These are phyloP conservation scores for Epichloe sp. DNA, from an alignment of 2,329 filamentous ascomycete species.

Conservation along the genomic window DNA sequence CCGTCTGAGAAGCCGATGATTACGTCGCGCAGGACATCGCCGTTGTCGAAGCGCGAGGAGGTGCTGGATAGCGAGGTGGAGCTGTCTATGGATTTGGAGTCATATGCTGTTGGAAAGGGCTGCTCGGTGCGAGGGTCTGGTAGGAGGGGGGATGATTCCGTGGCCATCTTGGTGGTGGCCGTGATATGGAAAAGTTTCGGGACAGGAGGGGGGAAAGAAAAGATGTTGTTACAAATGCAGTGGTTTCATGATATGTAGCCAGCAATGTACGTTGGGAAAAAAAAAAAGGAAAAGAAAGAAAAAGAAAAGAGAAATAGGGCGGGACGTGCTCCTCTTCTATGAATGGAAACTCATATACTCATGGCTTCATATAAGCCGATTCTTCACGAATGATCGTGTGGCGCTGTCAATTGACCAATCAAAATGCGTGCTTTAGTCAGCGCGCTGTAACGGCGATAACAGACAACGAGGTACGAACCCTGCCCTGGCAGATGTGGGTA, in stretches of 20 bases:
- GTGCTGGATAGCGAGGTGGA: constrained; percentile 6
- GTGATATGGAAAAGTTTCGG: no score
- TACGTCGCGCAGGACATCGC: constrained; percentile 43
- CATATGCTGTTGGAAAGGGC: constrained; percentile 9
- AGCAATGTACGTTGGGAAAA: no score
- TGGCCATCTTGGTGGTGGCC: constrained; percentile 4
- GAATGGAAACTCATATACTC: not conserved
- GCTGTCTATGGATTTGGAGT: constrained; percentile 14
- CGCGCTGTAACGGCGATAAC: constrained; percentile 11
- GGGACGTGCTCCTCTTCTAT: no score
- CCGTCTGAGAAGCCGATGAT: constrained; percentile 70
- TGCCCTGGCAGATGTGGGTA: not conserved
- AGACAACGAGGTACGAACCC: no score
- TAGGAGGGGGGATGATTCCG: constrained; percentile 19
- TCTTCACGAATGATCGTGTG: not conserved
- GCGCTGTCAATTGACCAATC: constrained; percentile 14
- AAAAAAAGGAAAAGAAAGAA: not conserved
- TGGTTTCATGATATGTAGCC: no score
- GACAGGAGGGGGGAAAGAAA: no score
- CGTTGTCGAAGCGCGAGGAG: constrained; percentile 20
- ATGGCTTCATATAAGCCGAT: not conserved
- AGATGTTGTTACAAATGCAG: no score
- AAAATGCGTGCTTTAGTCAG: constrained; percentile 19
- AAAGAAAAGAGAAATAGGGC: not conserved
- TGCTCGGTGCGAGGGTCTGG: constrained; percentile 19